These are phyloP conservation scores for Candida sonorensis DNA, from an alignment of 805 yeast genomes.

Conservation along the genomic window DNA sequence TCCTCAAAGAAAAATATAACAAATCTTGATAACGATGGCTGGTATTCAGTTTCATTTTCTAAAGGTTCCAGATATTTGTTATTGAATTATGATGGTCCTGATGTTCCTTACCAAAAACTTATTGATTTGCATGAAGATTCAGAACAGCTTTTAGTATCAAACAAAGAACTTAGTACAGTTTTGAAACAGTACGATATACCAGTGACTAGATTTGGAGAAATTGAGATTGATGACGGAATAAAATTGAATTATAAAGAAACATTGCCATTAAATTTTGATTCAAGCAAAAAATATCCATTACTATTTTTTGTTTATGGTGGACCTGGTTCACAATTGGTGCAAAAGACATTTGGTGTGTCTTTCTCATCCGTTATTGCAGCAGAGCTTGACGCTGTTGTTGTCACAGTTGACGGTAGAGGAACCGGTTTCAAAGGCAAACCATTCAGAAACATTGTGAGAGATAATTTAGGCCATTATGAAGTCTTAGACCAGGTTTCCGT, in stretches of 20 bases:
- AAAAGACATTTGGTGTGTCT: conserved; percentile 47
- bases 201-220: conserved; percentile 39
- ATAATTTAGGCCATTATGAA: conserved; percentile 75
- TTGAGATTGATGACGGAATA: conserved; percentile 37
- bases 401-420: conserved; percentile 95
- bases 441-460: conserved; percentile 76
- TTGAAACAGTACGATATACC: conserved; percentile 53
- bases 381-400: conserved; percentile 74
- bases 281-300: conserved; percentile 64
- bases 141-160: conserved; percentile 38
- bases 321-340: conserved; percentile 85
- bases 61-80: conserved; percentile 69
- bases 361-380: conserved; percentile 78
- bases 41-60: conserved; percentile 69
- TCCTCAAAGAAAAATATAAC: conserved; percentile 41
- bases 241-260: conserved; percentile 61
- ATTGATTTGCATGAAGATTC: conserved; percentile 41
- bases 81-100: conserved; percentile 72
- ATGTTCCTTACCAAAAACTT: conserved; percentile 70
- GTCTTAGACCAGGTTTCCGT: conserved; percentile 82
- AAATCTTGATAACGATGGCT: conserved; percentile 49
- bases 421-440: conserved; percentile 83
- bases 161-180: conserved; percentile 33
- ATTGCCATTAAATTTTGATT: conserved; percentile 65
- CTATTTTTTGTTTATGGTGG: conserved; percentile 92